Percentiles rank a stretch among this genome's conserved stretches.
phyloP scores from a whole-genome alignment of 257 asterid genomes.

The Thymus mandschuricus region DNA sequence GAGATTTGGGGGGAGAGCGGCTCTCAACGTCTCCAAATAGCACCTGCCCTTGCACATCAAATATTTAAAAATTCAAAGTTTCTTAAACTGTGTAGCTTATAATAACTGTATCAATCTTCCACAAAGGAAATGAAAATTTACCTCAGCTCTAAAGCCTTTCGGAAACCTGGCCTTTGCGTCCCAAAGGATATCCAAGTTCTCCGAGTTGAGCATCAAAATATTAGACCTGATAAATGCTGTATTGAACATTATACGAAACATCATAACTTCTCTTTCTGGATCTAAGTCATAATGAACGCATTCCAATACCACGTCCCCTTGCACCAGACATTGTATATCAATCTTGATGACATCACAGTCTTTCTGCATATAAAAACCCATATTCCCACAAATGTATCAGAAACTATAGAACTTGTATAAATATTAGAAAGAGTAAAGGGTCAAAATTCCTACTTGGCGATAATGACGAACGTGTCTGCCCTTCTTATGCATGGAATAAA shows the following conservation, averaged over 20 bases:
- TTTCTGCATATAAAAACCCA: constrained; percentile 58
- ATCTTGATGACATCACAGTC: constrained; percentile 96
- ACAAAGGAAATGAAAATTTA: constrained; percentile 31
- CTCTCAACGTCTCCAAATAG: constrained; percentile 95
- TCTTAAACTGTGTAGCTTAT: constrained; percentile 16
- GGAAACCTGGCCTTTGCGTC: constrained; percentile 88
- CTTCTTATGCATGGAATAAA: constrained; percentile 85
- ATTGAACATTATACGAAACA: constrained; percentile 93
- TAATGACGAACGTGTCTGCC: constrained; percentile 84
- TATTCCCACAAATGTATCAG: constrained; percentile 23
- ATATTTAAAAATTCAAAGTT: constrained; percentile 28
- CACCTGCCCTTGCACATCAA: constrained; percentile 51
- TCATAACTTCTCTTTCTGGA: constrained; percentile 97
- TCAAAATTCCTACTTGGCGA: constrained; percentile 61
- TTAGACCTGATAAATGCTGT: constrained; percentile 98
- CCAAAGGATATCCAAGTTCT: constrained; percentile 92
- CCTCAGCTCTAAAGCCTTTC: constrained; percentile 98
- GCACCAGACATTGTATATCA: constrained; percentile 96
- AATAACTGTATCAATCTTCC: constrained; percentile 23
- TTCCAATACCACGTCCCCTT: constrained; percentile 97
- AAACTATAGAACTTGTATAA: background rate
- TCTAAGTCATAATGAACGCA: constrained; percentile 92
- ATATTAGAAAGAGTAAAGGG: constrained; percentile 20
- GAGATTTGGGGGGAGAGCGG: constrained; percentile 64
- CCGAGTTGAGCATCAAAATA: constrained; percentile 89